Percentiles rank a stretch among this genome's conserved stretches.
Evolutionary conservation across 1,284 basidiomycete species (phyloP).

Genomic region (Sphaerobolus stellatus): DNA sequence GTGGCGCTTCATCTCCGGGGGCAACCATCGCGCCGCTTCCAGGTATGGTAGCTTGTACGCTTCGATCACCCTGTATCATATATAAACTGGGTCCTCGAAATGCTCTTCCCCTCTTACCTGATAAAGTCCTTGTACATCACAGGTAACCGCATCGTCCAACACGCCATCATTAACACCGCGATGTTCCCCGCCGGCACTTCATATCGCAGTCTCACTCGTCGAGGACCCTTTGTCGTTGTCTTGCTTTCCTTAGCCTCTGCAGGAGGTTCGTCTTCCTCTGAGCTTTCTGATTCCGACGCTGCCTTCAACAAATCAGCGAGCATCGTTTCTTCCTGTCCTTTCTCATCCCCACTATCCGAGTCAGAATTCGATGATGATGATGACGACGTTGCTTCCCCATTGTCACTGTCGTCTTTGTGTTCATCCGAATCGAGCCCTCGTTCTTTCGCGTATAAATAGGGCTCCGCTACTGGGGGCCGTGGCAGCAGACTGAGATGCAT

Average conservation of each 20-base stretch:
- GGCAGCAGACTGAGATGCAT: slow-evolving; percentile 68
- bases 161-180: slow-evolving; percentile 66
- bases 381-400: slow-evolving; percentile 4
- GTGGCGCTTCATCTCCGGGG: slow-evolving; percentile 61
- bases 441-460: slow-evolving; percentile 47
- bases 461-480: slow-evolving; percentile 59
- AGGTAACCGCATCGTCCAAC: slow-evolving; percentile 78
- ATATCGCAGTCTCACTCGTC: slow-evolving; percentile 29
- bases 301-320: slow-evolving; percentile 53
- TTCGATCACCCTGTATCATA: slow-evolving; percentile 60
- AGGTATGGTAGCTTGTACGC: slow-evolving; percentile 80
- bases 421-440: slow-evolving; percentile 13
- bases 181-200: slow-evolving; percentile 62
- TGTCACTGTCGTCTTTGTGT: slow-evolving; percentile 21
- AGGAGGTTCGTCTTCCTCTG: slow-evolving; percentile 43
- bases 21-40: slow-evolving; percentile 67
- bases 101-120: slow-evolving; percentile 48
- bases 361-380: slow-evolving; percentile 20
- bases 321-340: slow-evolving; percentile 38
- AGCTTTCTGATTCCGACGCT: slow-evolving; percentile 47
- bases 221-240: slow-evolving; percentile 8
- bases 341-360: slow-evolving; percentile 30
- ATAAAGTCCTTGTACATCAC: slow-evolving; percentile 73
- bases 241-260: slow-evolving; percentile 25
- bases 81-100: slow-evolving; percentile 12